Evolutionary conservation across 2,329 filamentous ascomycete genomes (phyloP), one percentile per base, ranked within the genome.

Genomic region (Alternaria panax): DNA sequence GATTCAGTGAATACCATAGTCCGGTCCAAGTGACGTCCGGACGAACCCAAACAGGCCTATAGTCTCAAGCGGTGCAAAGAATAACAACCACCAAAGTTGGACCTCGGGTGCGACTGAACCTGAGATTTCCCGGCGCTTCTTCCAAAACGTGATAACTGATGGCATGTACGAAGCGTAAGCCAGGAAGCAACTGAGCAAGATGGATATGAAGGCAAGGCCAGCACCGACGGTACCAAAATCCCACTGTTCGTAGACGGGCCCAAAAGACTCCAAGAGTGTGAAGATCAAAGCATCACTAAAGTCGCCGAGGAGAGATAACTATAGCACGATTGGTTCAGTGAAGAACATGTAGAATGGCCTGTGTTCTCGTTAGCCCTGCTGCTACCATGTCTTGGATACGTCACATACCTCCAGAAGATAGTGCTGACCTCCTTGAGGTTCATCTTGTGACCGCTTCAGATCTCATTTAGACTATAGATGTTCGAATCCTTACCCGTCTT

Each of bases 251-350:
- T 90, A 90, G 1, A 92, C 88, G 1, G 90, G 81, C 1, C 80
- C 77, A 67, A 91, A 92, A 0, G 87, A 89, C 72, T 92, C 88
- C 51, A 92, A 86, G 72, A 90, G 90, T 78, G 90, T 91, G 80
- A 92, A 92, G 77, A 92, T 92, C 4, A 92, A 84, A 3, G 89
- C 89, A 59, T 92, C 90, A 9, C 85, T 87, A 80, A 92, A 92
- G 30, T 90, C 90, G 3, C 86, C 89, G 5, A 92, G 86, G 0
- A 92, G 83, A 1, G 90, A 92, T 5, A 92, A 81, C 36, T 85
- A 86, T 16, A 90, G 80, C 11, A 92, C 90, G 59, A 92, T 92
- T 5, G 90, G 90, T 77, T 92, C 90, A 1, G 86, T 90, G 32
- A 90, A 63, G 73, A 92, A 90, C 87, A 92, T 90, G 69, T 84